Evolutionary conservation across 2,329 filamentous ascomycete genomes (phyloP).

Genomic region (Pezizomycotina sp.): DNA sequence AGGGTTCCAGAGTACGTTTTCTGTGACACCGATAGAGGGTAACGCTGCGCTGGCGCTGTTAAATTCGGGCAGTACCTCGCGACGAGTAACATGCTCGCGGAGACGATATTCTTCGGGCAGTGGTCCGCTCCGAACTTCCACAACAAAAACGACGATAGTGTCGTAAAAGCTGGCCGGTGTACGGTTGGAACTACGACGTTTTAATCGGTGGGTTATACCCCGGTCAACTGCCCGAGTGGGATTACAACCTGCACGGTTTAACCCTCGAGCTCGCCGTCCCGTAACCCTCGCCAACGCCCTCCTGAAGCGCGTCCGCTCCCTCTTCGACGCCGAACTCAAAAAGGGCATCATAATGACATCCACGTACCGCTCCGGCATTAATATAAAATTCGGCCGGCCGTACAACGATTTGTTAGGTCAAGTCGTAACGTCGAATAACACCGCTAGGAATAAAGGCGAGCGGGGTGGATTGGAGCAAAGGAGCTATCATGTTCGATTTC

Average conservation of each 20-base stretch:
- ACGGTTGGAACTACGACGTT: constrained; percentile 40
- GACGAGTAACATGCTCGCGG: too few relatives aligned
- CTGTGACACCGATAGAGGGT: constrained; percentile 34
- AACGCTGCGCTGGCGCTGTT: too few relatives aligned
- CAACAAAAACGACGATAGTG: constrained; percentile 34
- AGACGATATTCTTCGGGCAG: constrained; percentile 35
- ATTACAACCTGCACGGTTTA: constrained; percentile 34
- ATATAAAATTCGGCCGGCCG: too few relatives aligned
- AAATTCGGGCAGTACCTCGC: too few relatives aligned
- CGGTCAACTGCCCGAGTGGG: constrained; percentile 36
- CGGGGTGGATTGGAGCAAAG: too few relatives aligned
- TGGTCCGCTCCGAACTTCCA: constrained; percentile 39
- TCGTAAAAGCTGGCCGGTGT: constrained; percentile 36
- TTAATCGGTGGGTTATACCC: constrained; percentile 38
- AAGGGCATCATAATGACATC: constrained; percentile 37
- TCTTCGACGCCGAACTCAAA: constrained; percentile 35
- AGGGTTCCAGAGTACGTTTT: constrained; percentile 39
- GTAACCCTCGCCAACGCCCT: constrained; percentile 36
- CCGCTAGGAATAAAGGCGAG: too few relatives aligned
- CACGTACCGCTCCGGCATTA: too few relatives aligned
- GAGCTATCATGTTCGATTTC: constrained; percentile 43
- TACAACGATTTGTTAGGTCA: too few relatives aligned
- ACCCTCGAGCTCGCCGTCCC: constrained; percentile 38
- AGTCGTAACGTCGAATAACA: too few relatives aligned
- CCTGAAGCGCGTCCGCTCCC: constrained; percentile 34